phyloP scores from a whole-genome alignment of 306 rosid species.

The Castanopsis chinensis region DNA sequence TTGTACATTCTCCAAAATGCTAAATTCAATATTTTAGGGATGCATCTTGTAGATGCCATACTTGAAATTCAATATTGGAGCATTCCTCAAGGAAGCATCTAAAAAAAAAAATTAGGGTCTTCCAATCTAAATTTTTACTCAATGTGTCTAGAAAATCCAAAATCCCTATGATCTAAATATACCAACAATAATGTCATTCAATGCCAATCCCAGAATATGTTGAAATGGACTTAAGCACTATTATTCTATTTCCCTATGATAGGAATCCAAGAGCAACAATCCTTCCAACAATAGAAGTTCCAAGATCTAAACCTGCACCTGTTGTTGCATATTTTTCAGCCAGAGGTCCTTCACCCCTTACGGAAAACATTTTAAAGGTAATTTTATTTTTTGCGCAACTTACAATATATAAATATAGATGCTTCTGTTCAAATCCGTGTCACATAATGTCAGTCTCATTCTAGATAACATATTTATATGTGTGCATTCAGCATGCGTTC shows the following conservation, averaged over 20 bases:
- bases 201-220: not conserved
- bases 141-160: not conserved
- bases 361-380: constrained; percentile 95
- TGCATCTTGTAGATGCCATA: too few relatives aligned
- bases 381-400: constrained; percentile 6
- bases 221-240: not conserved
- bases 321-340: constrained; percentile 83
- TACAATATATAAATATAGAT: not conserved
- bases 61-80: too few relatives aligned
- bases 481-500: too few relatives aligned
- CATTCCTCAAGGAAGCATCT: too few relatives aligned
- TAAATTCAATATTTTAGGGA: too few relatives aligned
- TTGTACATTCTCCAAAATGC: too few relatives aligned
- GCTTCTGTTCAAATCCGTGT: not conserved
- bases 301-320: constrained; percentile 64
- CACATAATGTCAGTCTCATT: not conserved
- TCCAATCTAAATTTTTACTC: not conserved
- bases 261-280: constrained; percentile 79
- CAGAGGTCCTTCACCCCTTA: constrained; percentile 76
- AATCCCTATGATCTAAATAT: not conserved
- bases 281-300: constrained; percentile 60
- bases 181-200: too few relatives aligned
- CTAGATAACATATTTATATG: not conserved
- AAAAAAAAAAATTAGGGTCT: too few relatives aligned
- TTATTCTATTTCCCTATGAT: constrained; percentile 8